These are phyloP conservation scores for Selaginella tamariscina DNA, from an alignment of 75 land plant genomes.

Conservation along the genomic window DNA sequence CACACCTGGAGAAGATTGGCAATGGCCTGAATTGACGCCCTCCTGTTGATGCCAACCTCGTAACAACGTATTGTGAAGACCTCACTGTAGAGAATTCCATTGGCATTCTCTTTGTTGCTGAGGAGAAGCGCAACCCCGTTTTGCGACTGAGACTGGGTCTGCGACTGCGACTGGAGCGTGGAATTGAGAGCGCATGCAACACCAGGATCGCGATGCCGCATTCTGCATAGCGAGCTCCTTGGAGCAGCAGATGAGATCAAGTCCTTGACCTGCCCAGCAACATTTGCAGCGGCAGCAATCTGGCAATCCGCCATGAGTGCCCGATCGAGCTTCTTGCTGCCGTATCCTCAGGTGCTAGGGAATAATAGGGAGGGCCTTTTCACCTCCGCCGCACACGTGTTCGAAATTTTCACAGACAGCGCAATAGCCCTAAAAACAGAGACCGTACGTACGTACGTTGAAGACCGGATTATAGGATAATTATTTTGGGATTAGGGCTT, in stretches of 20 bases:
- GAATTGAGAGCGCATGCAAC: neutral
- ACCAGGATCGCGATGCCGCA: neutral
- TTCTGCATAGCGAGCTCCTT: neutral
- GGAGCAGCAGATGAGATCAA: neutral
- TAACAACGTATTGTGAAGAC: constrained; percentile 75
- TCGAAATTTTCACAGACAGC: no score
- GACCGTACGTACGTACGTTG: no score
- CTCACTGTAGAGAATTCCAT: constrained; percentile 25
- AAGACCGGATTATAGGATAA: no score
- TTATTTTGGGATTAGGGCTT: no score
- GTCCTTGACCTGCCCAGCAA: neutral
- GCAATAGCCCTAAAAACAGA: no score
- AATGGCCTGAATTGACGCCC: constrained; percentile 85
- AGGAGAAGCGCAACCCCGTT: neutral
- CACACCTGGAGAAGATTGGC: constrained; percentile 86
- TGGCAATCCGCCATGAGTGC: neutral
- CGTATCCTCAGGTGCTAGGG: neutral
- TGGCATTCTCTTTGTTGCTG: neutral
- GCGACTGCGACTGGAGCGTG: neutral
- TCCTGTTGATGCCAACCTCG: constrained; percentile 83
- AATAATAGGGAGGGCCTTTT: neutral
- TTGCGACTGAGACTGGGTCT: neutral
- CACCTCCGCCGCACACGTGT: neutral
- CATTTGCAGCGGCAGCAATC: neutral
- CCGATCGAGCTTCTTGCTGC: neutral